A percentile compares a stretch with the other conserved stretches of the same genome.
Evolutionary conservation across 306 rosid species (phyloP).

Genomic region (Sphenostylis stenocarpa): DNA sequence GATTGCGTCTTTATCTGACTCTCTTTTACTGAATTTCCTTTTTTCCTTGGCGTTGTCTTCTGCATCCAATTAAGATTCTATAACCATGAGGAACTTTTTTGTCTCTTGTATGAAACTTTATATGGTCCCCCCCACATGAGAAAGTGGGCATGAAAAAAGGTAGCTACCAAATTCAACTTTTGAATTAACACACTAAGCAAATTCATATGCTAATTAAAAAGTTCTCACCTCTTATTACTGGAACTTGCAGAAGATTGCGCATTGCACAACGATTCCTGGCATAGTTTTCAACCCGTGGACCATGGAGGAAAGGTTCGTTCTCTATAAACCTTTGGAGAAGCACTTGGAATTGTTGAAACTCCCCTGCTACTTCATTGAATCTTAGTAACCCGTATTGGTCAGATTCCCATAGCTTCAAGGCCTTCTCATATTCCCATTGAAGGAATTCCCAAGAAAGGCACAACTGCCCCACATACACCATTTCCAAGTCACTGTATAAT

Average conservation of each 20-base stretch:
- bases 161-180: not conserved
- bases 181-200: not conserved
- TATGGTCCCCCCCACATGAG: conserved; percentile 34
- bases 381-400: conserved; percentile 45
- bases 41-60: conserved; percentile 61
- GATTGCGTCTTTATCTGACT: conserved; percentile 38
- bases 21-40: conserved; percentile 46
- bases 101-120: conserved; percentile 10
- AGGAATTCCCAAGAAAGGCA: conserved; percentile 97
- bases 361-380: conserved; percentile 71
- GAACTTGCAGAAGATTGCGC: conserved; percentile 79
- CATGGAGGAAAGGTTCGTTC: conserved; percentile 74
- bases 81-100: not conserved
- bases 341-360: conserved; percentile 86
- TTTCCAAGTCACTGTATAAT: conserved; percentile 68
- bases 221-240: conserved; percentile 63
- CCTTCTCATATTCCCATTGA: conserved; percentile 73
- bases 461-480: conserved; percentile 85
- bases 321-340: conserved; percentile 76
- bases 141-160: conserved; percentile 12
- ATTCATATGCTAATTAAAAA: not conserved
- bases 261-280: conserved; percentile 59
- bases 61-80: conserved; percentile 38
- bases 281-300: conserved; percentile 75
- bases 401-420: conserved; percentile 57